Percentiles rank a stretch among this genome's conserved stretches.
Conservation (phyloP, 306 rosid genomes). For the Begonia peltatifolia region DNA sequence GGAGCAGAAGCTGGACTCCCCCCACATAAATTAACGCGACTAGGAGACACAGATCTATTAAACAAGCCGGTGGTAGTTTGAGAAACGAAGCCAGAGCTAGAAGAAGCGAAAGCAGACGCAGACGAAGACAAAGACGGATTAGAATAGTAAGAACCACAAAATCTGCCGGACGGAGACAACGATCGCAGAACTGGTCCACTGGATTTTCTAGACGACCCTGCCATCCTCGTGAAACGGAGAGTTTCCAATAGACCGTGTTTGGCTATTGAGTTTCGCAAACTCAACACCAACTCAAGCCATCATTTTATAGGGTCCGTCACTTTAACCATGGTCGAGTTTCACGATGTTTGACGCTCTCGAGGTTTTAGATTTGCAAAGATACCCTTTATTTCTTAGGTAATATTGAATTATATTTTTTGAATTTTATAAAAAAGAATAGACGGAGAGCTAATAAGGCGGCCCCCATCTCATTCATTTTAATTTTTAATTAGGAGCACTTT, state of each 20-base stretch:
- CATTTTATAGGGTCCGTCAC: conserved; percentile 33
- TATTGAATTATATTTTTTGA: too few relatives aligned
- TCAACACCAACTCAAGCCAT: conserved; percentile 51
- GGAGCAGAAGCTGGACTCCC: conserved; percentile 2
- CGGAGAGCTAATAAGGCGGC: too few relatives aligned
- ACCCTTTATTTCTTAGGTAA: background rate
- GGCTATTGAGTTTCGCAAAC: conserved; percentile 72
- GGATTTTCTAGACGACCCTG: conserved; percentile 49
- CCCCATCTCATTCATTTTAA: too few relatives aligned
- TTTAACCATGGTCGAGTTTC: background rate
- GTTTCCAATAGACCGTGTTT: conserved; percentile 17
- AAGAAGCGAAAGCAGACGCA: conserved; percentile 42
- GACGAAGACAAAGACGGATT: conserved; percentile 19
- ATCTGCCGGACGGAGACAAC: conserved; percentile 45
- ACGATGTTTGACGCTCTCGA: background rate
- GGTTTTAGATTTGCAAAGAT: background rate
- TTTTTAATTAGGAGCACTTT: too few relatives aligned
- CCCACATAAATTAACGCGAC: conserved; percentile 5
- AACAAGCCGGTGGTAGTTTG: conserved; percentile 13
- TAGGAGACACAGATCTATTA: conserved; percentile 19
- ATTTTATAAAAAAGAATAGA: too few relatives aligned
- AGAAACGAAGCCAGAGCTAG: conserved; percentile 25
- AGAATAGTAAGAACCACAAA: conserved; percentile 20
- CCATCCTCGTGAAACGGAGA: conserved; percentile 30
- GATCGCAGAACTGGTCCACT: conserved; percentile 44